Conservation (phyloP, 768 basidiomycete species). For the Amanita polypyramis region DNA sequence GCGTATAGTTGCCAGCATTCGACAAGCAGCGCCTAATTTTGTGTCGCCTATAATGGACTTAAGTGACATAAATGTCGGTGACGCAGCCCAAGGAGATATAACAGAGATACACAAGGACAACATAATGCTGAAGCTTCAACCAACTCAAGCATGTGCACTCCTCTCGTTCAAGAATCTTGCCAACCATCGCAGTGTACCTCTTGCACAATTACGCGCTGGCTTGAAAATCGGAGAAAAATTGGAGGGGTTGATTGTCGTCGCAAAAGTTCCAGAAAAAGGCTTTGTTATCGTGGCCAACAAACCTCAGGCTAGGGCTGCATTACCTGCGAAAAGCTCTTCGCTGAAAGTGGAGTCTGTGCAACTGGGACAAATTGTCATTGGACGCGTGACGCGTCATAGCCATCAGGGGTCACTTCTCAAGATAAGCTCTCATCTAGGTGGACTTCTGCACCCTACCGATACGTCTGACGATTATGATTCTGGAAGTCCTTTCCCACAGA, state of each 20-base stretch:
- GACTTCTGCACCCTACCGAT: slow-evolving; percentile 76
- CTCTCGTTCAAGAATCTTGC: slow-evolving; percentile 85
- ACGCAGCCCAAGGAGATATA: slow-evolving; percentile 60
- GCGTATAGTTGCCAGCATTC: slow-evolving; percentile 77
- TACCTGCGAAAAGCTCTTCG: slow-evolving; percentile 32
- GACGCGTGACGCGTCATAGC: slow-evolving; percentile 67
- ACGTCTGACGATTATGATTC: slow-evolving; percentile 67
- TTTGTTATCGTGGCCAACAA: slow-evolving; percentile 78
- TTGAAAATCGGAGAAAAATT: slow-evolving; percentile 64
- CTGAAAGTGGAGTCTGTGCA: slow-evolving; percentile 57
- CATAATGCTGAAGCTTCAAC: slow-evolving; percentile 60
- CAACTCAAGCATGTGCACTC: slow-evolving; percentile 63
- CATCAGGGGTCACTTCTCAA: slow-evolving; percentile 71
- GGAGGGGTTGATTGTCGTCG: slow-evolving; percentile 77
- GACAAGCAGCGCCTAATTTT: slow-evolving; percentile 54
- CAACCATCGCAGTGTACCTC: slow-evolving; percentile 57
- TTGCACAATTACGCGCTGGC: slow-evolving; percentile 50
- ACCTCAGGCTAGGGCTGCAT: slow-evolving; percentile 43
- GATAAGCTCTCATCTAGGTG: slow-evolving; percentile 59
- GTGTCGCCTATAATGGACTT: slow-evolving; percentile 43
- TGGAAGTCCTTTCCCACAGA: slow-evolving; percentile 42
- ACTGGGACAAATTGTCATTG: slow-evolving; percentile 69
- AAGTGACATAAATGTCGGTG: slow-evolving; percentile 67
- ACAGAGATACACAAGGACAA: slow-evolving; percentile 82
- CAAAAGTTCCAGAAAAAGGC: slow-evolving; percentile 76